phyloP scores from a whole-genome alignment of 2,329 filamentous ascomycete species.

The Ophiostoma sp. region DNA sequence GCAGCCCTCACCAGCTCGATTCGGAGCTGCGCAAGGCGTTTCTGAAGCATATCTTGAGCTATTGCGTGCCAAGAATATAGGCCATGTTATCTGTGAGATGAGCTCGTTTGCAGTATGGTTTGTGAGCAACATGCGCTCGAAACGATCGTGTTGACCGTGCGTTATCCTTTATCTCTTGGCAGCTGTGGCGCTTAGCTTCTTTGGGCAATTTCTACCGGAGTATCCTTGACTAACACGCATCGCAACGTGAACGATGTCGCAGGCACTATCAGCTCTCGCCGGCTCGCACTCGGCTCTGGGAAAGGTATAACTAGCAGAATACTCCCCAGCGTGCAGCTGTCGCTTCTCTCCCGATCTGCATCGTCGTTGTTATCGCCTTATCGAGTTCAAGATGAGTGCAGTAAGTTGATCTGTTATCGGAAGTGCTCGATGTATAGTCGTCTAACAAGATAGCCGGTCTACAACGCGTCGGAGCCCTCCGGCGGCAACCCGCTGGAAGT shows the following conservation, averaged over 20 bases:
- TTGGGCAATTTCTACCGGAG: conserved; percentile 1
- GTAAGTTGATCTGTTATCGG: neutral
- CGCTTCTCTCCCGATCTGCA: no score
- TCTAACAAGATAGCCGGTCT: conserved; percentile 11
- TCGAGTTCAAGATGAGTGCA: conserved; percentile 12
- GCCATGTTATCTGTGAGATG: neutral
- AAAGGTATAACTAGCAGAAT: neutral
- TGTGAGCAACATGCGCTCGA: neutral
- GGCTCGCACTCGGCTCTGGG: neutral
- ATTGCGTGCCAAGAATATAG: conserved; percentile 3
- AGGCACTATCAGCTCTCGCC: neutral
- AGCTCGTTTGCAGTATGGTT: neutral
- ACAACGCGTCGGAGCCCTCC: conserved; percentile 26
- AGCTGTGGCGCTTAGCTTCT: neutral
- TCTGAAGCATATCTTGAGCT: neutral
- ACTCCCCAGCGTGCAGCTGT: neutral
- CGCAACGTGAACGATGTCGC: neutral
- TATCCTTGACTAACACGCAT: conserved; percentile 8
- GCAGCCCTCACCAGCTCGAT: neutral
- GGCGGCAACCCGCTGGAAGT: conserved; percentile 64
- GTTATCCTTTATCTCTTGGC: conserved; percentile 15
- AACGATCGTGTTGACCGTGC: neutral
- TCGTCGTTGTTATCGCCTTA: neutral
- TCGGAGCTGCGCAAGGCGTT: neutral
- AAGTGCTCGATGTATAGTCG: neutral